These are phyloP conservation scores for Paecilomyces formosus DNA, from an alignment of 2,329 filamentous ascomycete species.

Conservation along the genomic window DNA sequence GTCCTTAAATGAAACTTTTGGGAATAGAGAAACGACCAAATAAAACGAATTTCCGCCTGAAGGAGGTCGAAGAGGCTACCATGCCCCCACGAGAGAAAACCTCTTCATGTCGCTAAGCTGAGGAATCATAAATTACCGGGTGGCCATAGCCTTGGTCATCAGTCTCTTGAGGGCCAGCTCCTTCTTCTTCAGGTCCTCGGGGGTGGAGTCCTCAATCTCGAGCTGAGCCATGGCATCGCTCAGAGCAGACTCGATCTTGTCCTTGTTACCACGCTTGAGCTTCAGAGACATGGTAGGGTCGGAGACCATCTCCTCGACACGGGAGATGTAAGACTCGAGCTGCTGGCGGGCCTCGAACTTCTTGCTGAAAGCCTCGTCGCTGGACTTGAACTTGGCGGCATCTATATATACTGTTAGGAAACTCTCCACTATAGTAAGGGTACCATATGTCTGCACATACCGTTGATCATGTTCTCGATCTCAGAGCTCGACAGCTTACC, in stretches of 20 bases:
- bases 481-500: conserved; percentile 91
- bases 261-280: conserved; percentile 98
- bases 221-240: conserved; percentile 97
- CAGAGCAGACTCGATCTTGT: conserved; percentile 97
- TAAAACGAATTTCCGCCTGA: neutral
- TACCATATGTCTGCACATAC: conserved; percentile 35
- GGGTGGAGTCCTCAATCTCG: conserved; percentile 83
- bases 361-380: conserved; percentile 98
- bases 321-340: conserved; percentile 97
- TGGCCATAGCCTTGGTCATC: conserved; percentile 97
- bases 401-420: conserved; percentile 40
- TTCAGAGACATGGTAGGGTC: conserved; percentile 94
- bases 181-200: conserved; percentile 99
- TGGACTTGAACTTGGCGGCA: conserved; percentile 97
- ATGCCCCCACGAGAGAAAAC: neutral
- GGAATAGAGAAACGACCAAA: neutral
- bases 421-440: neutral
- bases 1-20: neutral
- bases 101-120: neutral
- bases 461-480: conserved; percentile 97
- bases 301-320: conserved; percentile 97
- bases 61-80: neutral
- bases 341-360: conserved; percentile 98
- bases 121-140: conserved; percentile 56
- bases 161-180: conserved; percentile 95